phyloP scores from a whole-genome alignment of 1,284 basidiomycete genomes.

The Cryptococcus hybrid region DNA sequence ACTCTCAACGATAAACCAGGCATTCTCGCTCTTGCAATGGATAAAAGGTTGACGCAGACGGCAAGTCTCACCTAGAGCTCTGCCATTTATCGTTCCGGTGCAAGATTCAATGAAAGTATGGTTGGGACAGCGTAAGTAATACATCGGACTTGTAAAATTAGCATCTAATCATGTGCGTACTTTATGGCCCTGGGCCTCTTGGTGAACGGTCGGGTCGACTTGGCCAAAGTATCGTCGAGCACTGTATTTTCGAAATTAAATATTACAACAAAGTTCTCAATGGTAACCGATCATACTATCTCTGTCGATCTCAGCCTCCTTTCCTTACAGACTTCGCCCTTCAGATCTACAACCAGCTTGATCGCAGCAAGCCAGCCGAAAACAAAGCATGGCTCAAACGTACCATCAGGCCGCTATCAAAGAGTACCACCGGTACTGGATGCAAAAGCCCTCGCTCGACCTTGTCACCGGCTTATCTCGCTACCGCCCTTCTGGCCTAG shows the following conservation, averaged over 20 bases:
- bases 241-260: slow-evolving; percentile 98
- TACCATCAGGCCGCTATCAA: slow-evolving; percentile 97
- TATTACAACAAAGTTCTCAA: slow-evolving; percentile 79
- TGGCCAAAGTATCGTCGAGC: slow-evolving; percentile 98
- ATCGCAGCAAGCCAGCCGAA: slow-evolving; percentile 73
- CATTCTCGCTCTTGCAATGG: slow-evolving; percentile 86
- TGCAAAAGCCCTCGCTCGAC: slow-evolving; percentile 88
- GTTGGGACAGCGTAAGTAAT: slow-evolving; percentile 44
- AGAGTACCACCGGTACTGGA: slow-evolving; percentile 98
- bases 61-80: slow-evolving; percentile 80
- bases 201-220: slow-evolving; percentile 86
- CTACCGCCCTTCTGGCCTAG: slow-evolving; percentile 89
- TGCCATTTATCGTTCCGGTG: slow-evolving; percentile 95
- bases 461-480: slow-evolving; percentile 89
- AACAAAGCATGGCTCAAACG: slow-evolving; percentile 92
- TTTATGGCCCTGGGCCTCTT: slow-evolving; percentile 70
- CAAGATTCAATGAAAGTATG: slow-evolving; percentile 90
- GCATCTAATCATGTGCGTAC: slow-evolving; percentile 26
- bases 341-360: slow-evolving; percentile 95
- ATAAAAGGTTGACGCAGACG: slow-evolving; percentile 58
- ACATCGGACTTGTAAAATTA: too few species aligned
- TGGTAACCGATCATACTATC: slow-evolving; percentile 29
- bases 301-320: slow-evolving; percentile 80
- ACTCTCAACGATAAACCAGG: slow-evolving; percentile 92
- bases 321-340: slow-evolving; percentile 99